phyloP scores from a whole-genome alignment of 1,284 basidiomycete genomes.

The Malassezia furfur region DNA sequence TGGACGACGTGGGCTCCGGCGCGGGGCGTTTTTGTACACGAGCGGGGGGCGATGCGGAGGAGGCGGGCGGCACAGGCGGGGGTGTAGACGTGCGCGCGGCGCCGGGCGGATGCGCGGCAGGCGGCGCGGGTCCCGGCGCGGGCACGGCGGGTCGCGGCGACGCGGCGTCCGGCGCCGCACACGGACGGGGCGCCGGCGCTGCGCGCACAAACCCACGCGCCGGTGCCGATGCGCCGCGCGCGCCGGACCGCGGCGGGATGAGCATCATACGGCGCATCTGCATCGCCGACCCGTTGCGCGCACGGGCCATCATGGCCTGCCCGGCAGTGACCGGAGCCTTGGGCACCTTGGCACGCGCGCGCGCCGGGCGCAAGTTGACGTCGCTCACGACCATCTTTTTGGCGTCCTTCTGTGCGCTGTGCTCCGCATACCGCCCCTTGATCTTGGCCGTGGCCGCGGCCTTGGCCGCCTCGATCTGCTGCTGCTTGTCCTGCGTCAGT shows the following conservation, averaged over 20 bases:
- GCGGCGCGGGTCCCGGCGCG: background rate
- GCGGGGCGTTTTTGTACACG: background rate
- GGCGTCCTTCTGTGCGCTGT: slow-evolving; percentile 30
- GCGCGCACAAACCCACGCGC: background rate
- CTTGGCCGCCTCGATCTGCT: slow-evolving; percentile 29
- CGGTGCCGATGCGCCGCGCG: background rate
- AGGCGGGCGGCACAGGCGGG: background rate
- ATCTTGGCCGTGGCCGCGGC: slow-evolving; percentile 26
- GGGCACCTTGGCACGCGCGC: background rate
- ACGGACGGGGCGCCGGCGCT: background rate
- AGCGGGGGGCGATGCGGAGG: background rate
- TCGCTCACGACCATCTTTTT: slow-evolving; percentile 31
- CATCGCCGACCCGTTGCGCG: slow-evolving; percentile 9
- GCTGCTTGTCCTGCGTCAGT: slow-evolving; percentile 14
- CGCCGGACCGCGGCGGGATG: background rate
- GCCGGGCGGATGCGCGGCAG: background rate
- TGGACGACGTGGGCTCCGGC: background rate
- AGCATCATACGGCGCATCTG: slow-evolving; percentile 16
- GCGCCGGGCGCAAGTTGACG: background rate
- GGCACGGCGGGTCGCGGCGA: background rate
- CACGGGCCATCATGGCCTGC: slow-evolving; percentile 12
- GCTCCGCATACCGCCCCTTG: slow-evolving; percentile 35
- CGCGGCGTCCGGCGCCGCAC: background rate
- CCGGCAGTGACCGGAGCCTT: slow-evolving; percentile 6
- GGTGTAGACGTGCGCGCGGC: background rate